Base-by-base conservation (phyloP, 805 yeast species). In the Zygosaccharomyces kombuchaensis region DNA sequence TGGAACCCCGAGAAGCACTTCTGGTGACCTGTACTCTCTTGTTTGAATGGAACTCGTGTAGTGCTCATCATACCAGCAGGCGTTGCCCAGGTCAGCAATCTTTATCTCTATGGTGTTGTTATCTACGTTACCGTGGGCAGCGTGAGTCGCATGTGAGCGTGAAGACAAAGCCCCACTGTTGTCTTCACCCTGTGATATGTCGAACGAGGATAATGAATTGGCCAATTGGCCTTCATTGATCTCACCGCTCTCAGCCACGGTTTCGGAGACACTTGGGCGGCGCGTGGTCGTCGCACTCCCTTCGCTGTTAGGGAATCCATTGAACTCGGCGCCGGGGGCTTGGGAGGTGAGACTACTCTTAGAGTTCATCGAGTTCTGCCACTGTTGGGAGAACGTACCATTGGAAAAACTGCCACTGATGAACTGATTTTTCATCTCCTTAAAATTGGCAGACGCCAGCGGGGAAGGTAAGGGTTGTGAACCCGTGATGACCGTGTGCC, bases 381-480 rank as follows among this genome's bases (percentile, higher is more conserved):
- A 40, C 21, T 46, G 49, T 13, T 40, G 36, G 8, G 50, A 43
- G 16, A 52, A 36, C 48, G 47, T 32, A 38, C 50, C 17, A 40
- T 42, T 34, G 44, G 48, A 38, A 30, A 43, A 29, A 27, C 40
- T 38, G 21, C 48, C 47, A 35, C 48, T 56, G 14, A 62, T 40
- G 34, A 59, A 46, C 29, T 63, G 66, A 16, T 55, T 48, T 44
- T 62, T 64, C 61, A 63, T 55, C 37, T 65, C 69, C 40, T 58
- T 60, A 36, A 62, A 63, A 48, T 66, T 63, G 10, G 66, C 53
- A 1, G 91, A 76, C 43, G 90, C 72, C 40, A 88, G 70, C 1
- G 96, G 96, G 0, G 95, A 84, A 3, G 96, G 96, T 46, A 89
- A 70, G 2, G 97, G 97, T 64, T 89, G 96, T 0, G 96, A 87